phyloP scores from a whole-genome alignment of 805 yeast species.

The Myxozyma udenii region DNA sequence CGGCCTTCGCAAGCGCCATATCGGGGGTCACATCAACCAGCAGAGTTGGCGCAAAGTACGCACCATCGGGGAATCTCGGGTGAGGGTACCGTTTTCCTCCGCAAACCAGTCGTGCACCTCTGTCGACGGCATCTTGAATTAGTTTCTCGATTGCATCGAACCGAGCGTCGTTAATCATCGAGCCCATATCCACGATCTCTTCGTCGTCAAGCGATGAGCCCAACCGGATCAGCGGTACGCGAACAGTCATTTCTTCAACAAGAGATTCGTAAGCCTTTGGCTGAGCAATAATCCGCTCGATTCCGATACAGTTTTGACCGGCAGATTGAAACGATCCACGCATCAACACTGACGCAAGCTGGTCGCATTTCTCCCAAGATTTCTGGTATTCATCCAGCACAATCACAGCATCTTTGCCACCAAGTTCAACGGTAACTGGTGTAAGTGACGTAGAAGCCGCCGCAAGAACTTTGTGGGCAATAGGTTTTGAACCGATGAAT shows the following conservation, averaged over 20 bases:
- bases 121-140: conserved; percentile 66
- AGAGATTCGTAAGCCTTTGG: conserved; percentile 64
- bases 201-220: conserved; percentile 82
- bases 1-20: conserved; percentile 81
- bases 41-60: conserved; percentile 87
- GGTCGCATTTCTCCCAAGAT: conserved; percentile 37
- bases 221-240: conserved; percentile 62
- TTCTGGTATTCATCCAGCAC: conserved; percentile 66
- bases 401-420: conserved; percentile 92
- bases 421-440: conserved; percentile 92
- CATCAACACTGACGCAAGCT: conserved; percentile 74
- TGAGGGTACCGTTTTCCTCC: conserved; percentile 83
- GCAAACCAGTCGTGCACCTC: conserved; percentile 73
- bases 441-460: conserved; percentile 86
- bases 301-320: conserved; percentile 97
- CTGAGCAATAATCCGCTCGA: conserved; percentile 86
- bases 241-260: conserved; percentile 52
- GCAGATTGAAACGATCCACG: conserved; percentile 96
- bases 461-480: conserved; percentile 79
- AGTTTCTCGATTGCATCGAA: conserved; percentile 65
- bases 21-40: conserved; percentile 72
- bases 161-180: conserved; percentile 78
- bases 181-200: conserved; percentile 87
- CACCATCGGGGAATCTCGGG: conserved; percentile 94
- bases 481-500: conserved; percentile 92